Conservation (phyloP, 345 rosid species). For the Reutealis trisperma region DNA sequence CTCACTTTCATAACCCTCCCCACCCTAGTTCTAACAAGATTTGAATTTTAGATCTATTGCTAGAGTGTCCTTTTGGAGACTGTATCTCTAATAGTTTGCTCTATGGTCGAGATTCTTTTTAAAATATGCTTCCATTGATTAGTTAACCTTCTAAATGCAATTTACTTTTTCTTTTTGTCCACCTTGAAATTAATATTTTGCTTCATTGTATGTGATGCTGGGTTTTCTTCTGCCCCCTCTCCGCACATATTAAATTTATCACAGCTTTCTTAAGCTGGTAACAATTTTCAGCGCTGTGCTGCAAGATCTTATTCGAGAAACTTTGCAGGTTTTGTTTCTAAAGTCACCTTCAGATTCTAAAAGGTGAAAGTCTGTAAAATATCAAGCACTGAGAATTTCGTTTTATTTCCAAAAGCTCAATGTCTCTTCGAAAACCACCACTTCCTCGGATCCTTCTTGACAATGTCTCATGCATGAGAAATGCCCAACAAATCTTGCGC, state of each 20-base stretch:
- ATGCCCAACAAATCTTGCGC: conserved; percentile 73
- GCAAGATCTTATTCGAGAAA: background rate
- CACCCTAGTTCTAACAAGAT: too few species aligned
- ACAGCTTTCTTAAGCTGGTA: background rate
- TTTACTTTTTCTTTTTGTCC: background rate
- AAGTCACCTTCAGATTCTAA: background rate
- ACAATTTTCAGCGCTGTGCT: background rate
- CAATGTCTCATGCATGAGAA: conserved; percentile 95
- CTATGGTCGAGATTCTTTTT: background rate
- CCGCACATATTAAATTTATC: background rate
- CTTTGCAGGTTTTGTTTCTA: background rate
- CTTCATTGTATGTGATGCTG: background rate
- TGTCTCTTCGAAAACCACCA: conserved; percentile 64
- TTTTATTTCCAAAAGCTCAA: background rate
- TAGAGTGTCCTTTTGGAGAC: background rate
- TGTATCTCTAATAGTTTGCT: background rate
- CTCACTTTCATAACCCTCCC: too few species aligned
- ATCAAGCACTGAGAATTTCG: background rate
- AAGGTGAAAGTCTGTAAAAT: conserved; percentile 2
- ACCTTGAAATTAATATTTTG: background rate
- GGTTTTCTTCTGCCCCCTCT: background rate
- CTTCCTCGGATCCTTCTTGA: conserved; percentile 72
- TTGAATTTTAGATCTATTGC: too few species aligned
- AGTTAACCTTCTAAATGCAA: background rate
- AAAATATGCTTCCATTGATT: background rate